phyloP scores from a whole-genome alignment of 1,284 basidiomycete genomes.

The Inonotus hispidus region DNA sequence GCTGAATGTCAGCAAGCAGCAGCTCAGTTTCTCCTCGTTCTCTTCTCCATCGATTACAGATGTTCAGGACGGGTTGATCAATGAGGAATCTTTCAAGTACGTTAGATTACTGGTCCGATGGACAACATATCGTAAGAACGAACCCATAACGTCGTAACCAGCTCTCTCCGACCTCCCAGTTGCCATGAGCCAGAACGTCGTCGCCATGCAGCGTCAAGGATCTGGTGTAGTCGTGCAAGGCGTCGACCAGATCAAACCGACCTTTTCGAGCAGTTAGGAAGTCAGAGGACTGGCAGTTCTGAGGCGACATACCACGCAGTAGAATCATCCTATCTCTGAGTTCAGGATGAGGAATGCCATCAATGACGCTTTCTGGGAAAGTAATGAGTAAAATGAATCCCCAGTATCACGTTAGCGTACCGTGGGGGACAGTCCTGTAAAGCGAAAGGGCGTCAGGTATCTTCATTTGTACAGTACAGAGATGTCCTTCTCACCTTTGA shows the following conservation, averaged over 20 bases:
- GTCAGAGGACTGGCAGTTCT: neutral
- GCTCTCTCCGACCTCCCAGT: conserved; percentile 83
- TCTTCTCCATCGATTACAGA: conserved; percentile 71
- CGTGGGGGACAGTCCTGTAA: conserved; percentile 76
- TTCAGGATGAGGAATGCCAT: conserved; percentile 81
- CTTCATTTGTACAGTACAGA: neutral
- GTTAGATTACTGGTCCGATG: neutral
- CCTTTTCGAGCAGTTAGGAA: conserved; percentile 35
- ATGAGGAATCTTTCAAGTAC: conserved; percentile 54
- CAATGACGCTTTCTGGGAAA: conserved; percentile 77
- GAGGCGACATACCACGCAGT: conserved; percentile 52
- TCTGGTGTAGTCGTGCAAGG: conserved; percentile 62
- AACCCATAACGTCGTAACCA: conserved; percentile 81
- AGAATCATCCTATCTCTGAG: conserved; percentile 87
- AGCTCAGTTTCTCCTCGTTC: conserved; percentile 69
- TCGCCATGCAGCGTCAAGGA: conserved; percentile 78
- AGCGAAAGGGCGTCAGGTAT: neutral
- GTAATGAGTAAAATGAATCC: conserved; percentile 10
- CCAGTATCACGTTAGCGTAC: conserved; percentile 31
- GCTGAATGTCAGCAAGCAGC: conserved; percentile 47
- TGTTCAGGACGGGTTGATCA: conserved; percentile 55
- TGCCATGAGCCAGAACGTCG: conserved; percentile 79
- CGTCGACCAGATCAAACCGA: conserved; percentile 72
- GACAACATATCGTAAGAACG: conserved; percentile 27
- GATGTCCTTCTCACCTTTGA: conserved; percentile 51